Percentiles rank a stretch among this genome's conserved stretches.
Conservation (phyloP, 2,329 filamentous ascomycete species). For the Zopfia rhizophila region DNA sequence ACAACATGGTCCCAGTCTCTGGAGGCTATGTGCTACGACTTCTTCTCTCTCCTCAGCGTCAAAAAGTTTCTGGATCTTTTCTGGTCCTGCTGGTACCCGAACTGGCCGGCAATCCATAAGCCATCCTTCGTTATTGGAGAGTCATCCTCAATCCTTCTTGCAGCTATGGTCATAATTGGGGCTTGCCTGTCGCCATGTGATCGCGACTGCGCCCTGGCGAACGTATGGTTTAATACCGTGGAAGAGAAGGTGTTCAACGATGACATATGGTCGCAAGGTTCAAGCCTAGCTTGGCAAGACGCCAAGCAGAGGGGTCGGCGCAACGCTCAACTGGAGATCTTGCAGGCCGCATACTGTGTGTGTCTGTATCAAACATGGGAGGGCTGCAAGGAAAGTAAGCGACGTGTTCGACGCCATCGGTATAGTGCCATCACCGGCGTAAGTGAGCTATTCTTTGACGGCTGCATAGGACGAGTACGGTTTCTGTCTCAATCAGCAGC, state of each 20-base stretch:
- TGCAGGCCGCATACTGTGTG: too few species aligned
- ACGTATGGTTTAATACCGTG: constrained; percentile 8
- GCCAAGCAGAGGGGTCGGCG: too few species aligned
- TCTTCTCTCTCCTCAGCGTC: constrained; percentile 6
- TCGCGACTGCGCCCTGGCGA: constrained; percentile 3
- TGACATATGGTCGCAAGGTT: constrained; percentile 5
- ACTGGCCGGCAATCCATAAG: constrained; percentile 12
- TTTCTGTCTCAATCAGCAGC: too few species aligned
- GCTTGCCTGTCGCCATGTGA: constrained; percentile 12
- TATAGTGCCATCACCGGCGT: too few species aligned
- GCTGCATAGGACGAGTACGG: too few species aligned
- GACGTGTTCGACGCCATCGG: too few species aligned
- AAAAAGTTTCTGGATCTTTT: constrained; percentile 6
- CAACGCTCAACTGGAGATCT: too few species aligned
- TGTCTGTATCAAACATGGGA: too few species aligned
- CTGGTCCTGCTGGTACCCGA: constrained; percentile 15
- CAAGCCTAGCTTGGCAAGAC: too few species aligned
- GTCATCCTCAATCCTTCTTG: not conserved
- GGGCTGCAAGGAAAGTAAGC: too few species aligned
- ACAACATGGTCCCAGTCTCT: constrained; percentile 3
- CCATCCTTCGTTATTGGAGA: constrained; percentile 1
- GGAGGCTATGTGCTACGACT: constrained; percentile 8
- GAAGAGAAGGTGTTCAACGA: constrained; percentile 10
- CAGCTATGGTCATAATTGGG: constrained; percentile 7
- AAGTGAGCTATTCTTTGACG: too few species aligned